Conservation (phyloP, 805 yeast species). For the Candida dendrica region DNA sequence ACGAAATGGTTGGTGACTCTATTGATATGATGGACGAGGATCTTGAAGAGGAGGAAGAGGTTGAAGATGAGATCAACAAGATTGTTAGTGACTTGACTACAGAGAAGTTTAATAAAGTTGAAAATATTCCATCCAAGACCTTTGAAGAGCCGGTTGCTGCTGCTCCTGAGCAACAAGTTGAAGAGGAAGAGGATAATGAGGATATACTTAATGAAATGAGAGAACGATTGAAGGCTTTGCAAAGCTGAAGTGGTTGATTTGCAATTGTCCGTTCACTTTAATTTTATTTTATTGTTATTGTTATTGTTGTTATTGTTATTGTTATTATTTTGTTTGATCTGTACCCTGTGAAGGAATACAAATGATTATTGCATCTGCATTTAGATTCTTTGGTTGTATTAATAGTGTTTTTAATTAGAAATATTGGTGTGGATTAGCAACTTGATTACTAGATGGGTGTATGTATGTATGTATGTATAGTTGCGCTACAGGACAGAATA, state of each 20-base stretch:
- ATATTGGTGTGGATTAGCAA: too few species aligned
- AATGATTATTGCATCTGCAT: too few species aligned
- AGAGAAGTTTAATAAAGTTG: conserved; percentile 33
- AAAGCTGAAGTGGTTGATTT: conserved; percentile 36
- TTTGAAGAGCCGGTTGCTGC: conserved; percentile 17
- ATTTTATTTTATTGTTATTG: too few species aligned
- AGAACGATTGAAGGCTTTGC: conserved; percentile 79
- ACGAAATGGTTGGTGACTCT: conserved; percentile 92
- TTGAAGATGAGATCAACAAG: conserved; percentile 55
- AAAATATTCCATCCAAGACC: conserved; percentile 24
- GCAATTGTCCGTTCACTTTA: too few species aligned
- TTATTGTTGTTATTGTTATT: too few species aligned
- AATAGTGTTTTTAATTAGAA: too few species aligned
- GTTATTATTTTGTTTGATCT: too few species aligned
- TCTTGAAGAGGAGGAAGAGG: conserved; percentile 53
- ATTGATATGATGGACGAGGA: conserved; percentile 54
- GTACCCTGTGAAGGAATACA: too few species aligned
- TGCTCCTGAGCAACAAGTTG: conserved; percentile 24
- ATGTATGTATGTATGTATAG: too few species aligned
- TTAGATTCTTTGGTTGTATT: too few species aligned
- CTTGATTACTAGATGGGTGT: too few species aligned
- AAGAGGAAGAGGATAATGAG: conserved; percentile 58
- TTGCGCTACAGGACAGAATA: too few species aligned
- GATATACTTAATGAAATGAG: conserved; percentile 80
- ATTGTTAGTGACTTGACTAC: conserved; percentile 41